Conservation (phyloP, 139 green algal species). For the Coelastrella sp. region DNA sequence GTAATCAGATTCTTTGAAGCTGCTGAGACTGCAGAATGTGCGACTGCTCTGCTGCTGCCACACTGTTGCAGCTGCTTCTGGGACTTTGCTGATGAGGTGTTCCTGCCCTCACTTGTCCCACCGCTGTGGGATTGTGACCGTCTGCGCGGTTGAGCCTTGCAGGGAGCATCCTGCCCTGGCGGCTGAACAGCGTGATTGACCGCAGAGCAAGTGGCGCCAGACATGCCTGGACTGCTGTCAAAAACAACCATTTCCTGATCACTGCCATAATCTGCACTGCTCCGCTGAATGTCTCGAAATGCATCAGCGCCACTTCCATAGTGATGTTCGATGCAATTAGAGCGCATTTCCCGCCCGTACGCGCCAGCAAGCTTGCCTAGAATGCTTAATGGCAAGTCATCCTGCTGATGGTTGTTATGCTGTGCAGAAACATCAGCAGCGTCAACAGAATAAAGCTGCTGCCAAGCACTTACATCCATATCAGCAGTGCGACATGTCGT, state of each 20-base stretch:
- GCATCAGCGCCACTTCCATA: not conserved
- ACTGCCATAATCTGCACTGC: not conserved
- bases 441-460: not conserved
- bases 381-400: not conserved
- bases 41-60: not conserved
- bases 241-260: not conserved
- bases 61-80: not conserved
- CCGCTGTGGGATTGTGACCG: too few relatives aligned
- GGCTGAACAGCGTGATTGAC: too few relatives aligned
- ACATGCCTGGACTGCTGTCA: not conserved
- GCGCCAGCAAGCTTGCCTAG: not conserved
- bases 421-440: not conserved
- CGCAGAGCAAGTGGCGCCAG: not conserved
- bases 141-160: too few relatives aligned
- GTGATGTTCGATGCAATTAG: not conserved
- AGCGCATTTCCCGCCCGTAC: not conserved
- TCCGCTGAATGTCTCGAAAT: not conserved
- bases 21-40: not conserved
- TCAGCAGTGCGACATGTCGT: too few relatives aligned
- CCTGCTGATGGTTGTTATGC: constrained; percentile 4
- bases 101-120: too few relatives aligned
- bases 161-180: too few relatives aligned
- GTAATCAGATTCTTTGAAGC: not conserved
- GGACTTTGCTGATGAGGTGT: too few relatives aligned
- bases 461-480: too few relatives aligned